Conservation (phyloP, 177 flowering plant genomes). For the Vitis hybrid region DNA sequence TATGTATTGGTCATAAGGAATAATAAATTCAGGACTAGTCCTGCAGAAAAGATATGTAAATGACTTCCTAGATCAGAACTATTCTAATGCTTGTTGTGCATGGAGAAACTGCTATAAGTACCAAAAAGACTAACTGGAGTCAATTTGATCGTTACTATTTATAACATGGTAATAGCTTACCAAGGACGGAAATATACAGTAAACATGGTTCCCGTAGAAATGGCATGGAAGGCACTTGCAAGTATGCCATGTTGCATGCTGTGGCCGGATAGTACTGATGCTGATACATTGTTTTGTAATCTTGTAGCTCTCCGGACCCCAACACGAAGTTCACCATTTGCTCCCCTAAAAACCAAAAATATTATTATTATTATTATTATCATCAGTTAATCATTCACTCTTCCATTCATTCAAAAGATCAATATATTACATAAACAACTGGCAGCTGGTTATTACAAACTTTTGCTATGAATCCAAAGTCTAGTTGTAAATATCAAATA, state of each 20-base stretch:
- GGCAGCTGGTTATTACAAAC: too few relatives aligned
- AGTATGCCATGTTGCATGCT: constrained; percentile 68
- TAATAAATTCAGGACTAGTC: constrained; percentile 51
- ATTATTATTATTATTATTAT: background rate
- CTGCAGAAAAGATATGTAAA: constrained; percentile 28
- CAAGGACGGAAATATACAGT: constrained; percentile 57
- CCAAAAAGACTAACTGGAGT: background rate
- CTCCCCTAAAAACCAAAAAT: constrained; percentile 41
- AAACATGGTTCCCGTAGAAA: constrained; percentile 48
- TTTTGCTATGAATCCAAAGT: background rate
- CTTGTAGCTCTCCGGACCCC: constrained; percentile 51
- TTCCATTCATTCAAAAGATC: background rate
- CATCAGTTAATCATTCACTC: background rate
- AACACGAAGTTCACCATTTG: constrained; percentile 52
- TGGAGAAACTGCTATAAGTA: background rate
- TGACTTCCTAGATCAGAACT: background rate
- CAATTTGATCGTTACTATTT: background rate
- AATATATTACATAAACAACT: background rate
- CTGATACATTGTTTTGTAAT: constrained; percentile 21
- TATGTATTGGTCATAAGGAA: constrained; percentile 39
- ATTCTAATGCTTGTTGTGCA: background rate
- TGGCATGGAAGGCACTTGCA: constrained; percentile 62
- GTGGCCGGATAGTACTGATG: constrained; percentile 47
- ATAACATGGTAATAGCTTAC: constrained; percentile 28
- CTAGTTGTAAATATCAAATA: background rate